Percentiles rank a stretch among this genome's conserved stretches.
phyloP scores from a whole-genome alignment of 1,284 basidiomycete species.

The Pseudozyma tsukubaensis region DNA sequence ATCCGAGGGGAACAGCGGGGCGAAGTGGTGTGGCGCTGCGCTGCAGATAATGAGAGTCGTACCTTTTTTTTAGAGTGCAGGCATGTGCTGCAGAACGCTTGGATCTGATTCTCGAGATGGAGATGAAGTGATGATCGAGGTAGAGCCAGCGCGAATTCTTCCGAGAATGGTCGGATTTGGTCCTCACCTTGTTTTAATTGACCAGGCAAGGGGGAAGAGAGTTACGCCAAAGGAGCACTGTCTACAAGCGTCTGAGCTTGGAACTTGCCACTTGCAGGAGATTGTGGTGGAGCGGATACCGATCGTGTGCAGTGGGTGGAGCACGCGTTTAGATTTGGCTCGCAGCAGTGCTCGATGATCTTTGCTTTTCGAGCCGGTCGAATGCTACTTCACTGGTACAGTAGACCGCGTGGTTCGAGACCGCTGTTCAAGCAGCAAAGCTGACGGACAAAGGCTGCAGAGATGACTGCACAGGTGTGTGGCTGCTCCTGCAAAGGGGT shows the following conservation, averaged over 20 bases:
- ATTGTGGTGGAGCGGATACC: too few species aligned
- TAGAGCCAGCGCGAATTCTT: conserved; percentile 19
- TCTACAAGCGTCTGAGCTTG: too few species aligned
- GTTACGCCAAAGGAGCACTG: too few species aligned
- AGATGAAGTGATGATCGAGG: conserved; percentile 30
- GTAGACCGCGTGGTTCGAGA: background rate
- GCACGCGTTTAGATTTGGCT: background rate
- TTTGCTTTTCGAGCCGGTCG: background rate
- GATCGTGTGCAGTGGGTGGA: too few species aligned
- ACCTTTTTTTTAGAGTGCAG: conserved; percentile 19
- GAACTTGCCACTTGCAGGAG: too few species aligned
- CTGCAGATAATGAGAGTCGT: conserved; percentile 11
- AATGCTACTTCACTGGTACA: background rate
- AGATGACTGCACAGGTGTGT: background rate
- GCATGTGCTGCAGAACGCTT: conserved; percentile 4
- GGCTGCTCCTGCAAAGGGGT: background rate
- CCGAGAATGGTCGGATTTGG: conserved; percentile 3
- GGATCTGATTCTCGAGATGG: background rate
- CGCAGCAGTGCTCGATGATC: background rate
- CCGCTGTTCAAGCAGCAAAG: background rate
- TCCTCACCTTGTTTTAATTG: background rate
- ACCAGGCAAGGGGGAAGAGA: too few species aligned
- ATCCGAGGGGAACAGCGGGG: conserved; percentile 7
- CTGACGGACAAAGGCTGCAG: background rate
- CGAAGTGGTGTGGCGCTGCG: conserved; percentile 16